These are phyloP conservation scores for Skeletonema marinoi DNA, from an alignment of 108 stramenopile genomes.

Conservation along the genomic window DNA sequence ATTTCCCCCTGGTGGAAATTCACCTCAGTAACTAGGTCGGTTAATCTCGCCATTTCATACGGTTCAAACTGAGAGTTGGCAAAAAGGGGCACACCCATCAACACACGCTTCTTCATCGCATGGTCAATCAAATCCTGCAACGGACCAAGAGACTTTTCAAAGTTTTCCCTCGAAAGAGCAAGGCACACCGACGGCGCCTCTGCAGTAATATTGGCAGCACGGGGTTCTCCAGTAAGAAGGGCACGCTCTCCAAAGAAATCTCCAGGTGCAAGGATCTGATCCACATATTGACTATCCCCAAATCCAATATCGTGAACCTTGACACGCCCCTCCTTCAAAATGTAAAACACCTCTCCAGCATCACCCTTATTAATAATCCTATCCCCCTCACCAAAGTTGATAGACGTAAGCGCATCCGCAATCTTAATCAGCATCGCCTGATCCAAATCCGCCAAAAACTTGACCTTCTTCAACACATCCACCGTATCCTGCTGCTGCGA, in stretches of 20 bases:
- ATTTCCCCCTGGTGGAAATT: constrained; percentile 67
- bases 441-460: constrained; percentile 81
- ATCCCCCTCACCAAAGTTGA: constrained; percentile 82
- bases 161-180: constrained; percentile 78
- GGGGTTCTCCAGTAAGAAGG: constrained; percentile 93
- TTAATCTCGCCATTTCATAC: constrained; percentile 80
- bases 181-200: constrained; percentile 68
- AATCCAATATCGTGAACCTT: constrained; percentile 84
- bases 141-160: constrained; percentile 79
- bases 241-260: constrained; percentile 98
- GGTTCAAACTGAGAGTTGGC: constrained; percentile 85
- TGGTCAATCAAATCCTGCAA: constrained; percentile 80
- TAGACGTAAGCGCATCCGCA: constrained; percentile 83
- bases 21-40: constrained; percentile 71
- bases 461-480: constrained; percentile 53
- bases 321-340: constrained; percentile 88
- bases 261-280: constrained; percentile 67
- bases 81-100: constrained; percentile 87
- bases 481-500: constrained; percentile 60
- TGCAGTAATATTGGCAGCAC: constrained; percentile 83
- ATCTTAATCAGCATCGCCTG: constrained; percentile 71
- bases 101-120: constrained; percentile 81
- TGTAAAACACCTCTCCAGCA: constrained; percentile 94
- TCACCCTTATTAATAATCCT: constrained; percentile 88
- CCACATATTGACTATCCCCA: constrained; percentile 78